Conservation (phyloP, 169 alveolate species). For the Hepatocystis sp. region DNA sequence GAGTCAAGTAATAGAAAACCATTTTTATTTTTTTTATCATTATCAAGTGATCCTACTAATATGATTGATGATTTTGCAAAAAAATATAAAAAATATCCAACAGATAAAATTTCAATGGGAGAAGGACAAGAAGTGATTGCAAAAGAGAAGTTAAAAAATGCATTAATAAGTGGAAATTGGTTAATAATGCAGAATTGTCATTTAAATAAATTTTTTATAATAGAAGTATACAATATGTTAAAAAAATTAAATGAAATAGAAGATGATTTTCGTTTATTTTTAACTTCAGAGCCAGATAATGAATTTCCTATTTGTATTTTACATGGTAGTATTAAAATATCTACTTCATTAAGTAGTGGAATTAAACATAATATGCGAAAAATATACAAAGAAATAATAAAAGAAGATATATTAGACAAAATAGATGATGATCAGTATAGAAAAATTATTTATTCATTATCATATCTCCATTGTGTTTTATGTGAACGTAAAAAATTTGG, state of each 20-base stretch:
- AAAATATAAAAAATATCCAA: slow-evolving; percentile 93
- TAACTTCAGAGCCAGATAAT: slow-evolving; percentile 94
- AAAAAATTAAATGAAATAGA: slow-evolving; percentile 88
- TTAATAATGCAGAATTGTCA: slow-evolving; percentile 96
- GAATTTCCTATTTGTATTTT: slow-evolving; percentile 97
- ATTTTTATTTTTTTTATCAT: slow-evolving; percentile 92
- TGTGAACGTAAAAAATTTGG: slow-evolving; percentile 97
- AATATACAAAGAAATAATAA: slow-evolving; percentile 93
- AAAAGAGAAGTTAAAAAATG: slow-evolving; percentile 88
- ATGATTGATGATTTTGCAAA: slow-evolving; percentile 95
- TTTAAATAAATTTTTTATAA: slow-evolving; percentile 93
- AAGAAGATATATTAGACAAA: slow-evolving; percentile 94
- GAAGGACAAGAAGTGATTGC: slow-evolving; percentile 97
- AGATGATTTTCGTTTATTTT: slow-evolving; percentile 93
- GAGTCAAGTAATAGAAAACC: slow-evolving; percentile 92
- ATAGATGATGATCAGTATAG: slow-evolving; percentile 96
- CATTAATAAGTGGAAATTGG: slow-evolving; percentile 96
- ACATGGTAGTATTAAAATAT: slow-evolving; percentile 96
- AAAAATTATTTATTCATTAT: slow-evolving; percentile 91
- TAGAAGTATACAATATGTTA: slow-evolving; percentile 91
- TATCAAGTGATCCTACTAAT: slow-evolving; percentile 96
- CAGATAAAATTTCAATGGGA: slow-evolving; percentile 96
- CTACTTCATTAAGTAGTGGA: slow-evolving; percentile 97
- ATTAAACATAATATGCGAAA: slow-evolving; percentile 95
- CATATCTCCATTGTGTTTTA: slow-evolving; percentile 95